A percentile compares a stretch with the other conserved stretches of the same genome.
Evolutionary conservation across 2,329 filamentous ascomycete genomes (phyloP).

Genomic region (Fusarium sp.): DNA sequence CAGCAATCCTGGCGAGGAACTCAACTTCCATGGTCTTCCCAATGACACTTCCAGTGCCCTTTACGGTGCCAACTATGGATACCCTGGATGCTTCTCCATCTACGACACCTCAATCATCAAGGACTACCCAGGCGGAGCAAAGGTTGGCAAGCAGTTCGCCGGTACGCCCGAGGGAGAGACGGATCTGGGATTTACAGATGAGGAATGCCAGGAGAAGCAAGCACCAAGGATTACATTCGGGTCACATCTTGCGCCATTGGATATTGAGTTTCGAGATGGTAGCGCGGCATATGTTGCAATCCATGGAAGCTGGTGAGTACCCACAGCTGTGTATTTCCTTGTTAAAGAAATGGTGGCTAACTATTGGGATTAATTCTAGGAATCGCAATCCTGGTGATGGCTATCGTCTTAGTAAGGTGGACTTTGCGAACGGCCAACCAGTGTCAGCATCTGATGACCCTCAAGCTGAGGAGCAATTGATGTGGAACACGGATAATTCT

Average conservation of each 20-base stretch:
- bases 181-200: slow-evolving; percentile 18
- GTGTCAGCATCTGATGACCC: neutral
- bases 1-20: slow-evolving; percentile 17
- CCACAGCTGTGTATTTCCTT: fast-evolving
- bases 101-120: slow-evolving; percentile 9
- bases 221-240: slow-evolving; percentile 7
- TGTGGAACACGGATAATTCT: slow-evolving; percentile 12
- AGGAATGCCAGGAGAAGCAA: slow-evolving; percentile 14
- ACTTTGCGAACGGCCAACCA: slow-evolving; percentile 3
- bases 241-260: slow-evolving; percentile 12
- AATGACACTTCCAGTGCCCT: slow-evolving; percentile 7
- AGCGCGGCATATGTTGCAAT: slow-evolving; percentile 11
- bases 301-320: slow-evolving; percentile 12
- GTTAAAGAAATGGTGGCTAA: neutral
- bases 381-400: slow-evolving; percentile 19
- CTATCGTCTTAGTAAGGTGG: slow-evolving; percentile 15
- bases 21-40: slow-evolving; percentile 17
- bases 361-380: neutral
- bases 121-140: neutral
- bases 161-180: neutral
- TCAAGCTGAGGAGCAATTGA: slow-evolving; percentile 11
- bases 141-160: slow-evolving; percentile 14
- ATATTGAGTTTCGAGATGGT: slow-evolving; percentile 13
- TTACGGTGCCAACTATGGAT: slow-evolving; percentile 16
- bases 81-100: slow-evolving; percentile 17